Base-by-base conservation (phyloP, 2,329 filamentous ascomycete species). In the Paraconiothyrium brasiliense region DNA sequence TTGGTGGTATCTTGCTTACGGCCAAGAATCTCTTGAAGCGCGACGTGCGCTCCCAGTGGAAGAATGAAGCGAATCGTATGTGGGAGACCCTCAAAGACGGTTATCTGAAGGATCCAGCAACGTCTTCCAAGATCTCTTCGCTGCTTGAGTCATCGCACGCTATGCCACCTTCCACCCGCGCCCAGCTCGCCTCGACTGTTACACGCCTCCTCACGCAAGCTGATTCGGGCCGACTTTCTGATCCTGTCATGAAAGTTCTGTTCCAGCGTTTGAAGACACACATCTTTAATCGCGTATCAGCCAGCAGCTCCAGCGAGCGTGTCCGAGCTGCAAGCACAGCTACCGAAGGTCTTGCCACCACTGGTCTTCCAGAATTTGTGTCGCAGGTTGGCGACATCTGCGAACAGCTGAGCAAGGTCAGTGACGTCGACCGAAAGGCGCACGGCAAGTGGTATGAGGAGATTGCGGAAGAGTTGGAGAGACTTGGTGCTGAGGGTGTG, bases 11-110 rank as follows among this genome's bases (percentile, higher is more conserved):
- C 51, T 81, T 94, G 32, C 81, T 94, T 14, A 92, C 93, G 55
- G 90, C 90, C 77, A 95, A 95, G 81, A 94, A 93, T 68, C 83
- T 94, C 8, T 85, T 95, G 35, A 94, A 93, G 79, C 88, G 92
- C 16, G 92, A 94, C 71, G 90, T 93, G 3, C 88, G 92, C 48
- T 86, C 86, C 13, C 88, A 90, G 22, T 95, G 92, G 92, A 92
- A 90, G 77, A 86, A 84, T 27, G 90, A 94, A 77, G 90, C 91
- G 0, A 82, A 83, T 2, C 87, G 91, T n/a, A 87, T 94, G 66
- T 87, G 90, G 81, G 80, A 86, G 1, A 86, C 92, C 0, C 84
- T 94, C 11, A 89, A 90, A 65, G 85, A 84, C 46, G 80, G 84
- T 2, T 86, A 88, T 46, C 81, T 84, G 14, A 84, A 83, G 4